Base-by-base conservation (phyloP, 108 stramenopile genomes). In the Skeletonema marinoi region DNA sequence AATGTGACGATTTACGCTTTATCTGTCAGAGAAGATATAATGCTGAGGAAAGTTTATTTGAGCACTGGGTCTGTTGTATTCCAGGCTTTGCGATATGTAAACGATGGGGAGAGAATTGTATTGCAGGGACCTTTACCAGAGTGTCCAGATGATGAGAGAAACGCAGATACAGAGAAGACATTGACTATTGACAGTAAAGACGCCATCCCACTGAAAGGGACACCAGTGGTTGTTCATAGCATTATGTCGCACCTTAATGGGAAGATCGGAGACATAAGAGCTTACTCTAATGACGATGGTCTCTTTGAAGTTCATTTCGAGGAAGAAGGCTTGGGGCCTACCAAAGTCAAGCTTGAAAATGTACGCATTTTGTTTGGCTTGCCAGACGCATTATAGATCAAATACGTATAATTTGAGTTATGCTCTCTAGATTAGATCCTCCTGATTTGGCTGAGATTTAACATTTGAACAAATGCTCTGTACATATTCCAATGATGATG, bases 401-500 rank as follows among this genome's bases (percentile, higher is more conserved):
- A 25, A 25, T 25, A 25, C 25, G 25, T 25, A 25, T 25, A 0
- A 25, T 25, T 25, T 25, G 25, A 25, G 25, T 25, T 25, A 25
- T 25, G 25, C 25, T 25, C 25, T 25, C 25, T 25, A 25, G 25
- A 25, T 25, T 25, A 25, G 25, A 25, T 25, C 25, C 0, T 25
- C 25, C 25, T 25, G 25, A 25, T 25, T 25, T 25, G 0, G 0
- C 25, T 25, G 25, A 25, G 25, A 25, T 25, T 25, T 25, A 25
- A 25, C 25, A 25, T 25, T 25, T 85, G 81, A 6, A 81, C 77
- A 70, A 93, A 90, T 42, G n/a, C 67, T 64, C 32, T 75, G 35
- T 33, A 90, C 60, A 30, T 60, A 25, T 1, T 71, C 65, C 71
- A 82, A 54, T 3, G 33, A 50, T 14, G 4, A 5, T 13, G 73